Conservation (phyloP, 352 stramenopile species). For the Phytophthora aleatoria region DNA sequence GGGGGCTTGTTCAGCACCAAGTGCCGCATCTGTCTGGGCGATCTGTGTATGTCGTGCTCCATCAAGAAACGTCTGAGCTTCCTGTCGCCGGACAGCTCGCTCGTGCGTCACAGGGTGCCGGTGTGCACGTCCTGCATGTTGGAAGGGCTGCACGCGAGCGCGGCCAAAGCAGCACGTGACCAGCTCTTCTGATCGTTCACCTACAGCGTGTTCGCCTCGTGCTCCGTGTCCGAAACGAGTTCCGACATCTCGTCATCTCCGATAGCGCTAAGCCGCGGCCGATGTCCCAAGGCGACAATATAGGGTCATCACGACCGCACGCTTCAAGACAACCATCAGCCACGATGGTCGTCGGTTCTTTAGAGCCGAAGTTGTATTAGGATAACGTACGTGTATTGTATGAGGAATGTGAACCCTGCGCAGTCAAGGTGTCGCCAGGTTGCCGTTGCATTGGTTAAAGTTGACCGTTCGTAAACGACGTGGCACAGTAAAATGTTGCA, state of each 20-base stretch:
- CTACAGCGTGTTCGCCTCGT: slow-evolving; percentile 26
- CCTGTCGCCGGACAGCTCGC: slow-evolving; percentile 16
- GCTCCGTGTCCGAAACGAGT: slow-evolving; percentile 32
- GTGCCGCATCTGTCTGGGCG: slow-evolving; percentile 44
- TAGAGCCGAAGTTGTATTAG: no score
- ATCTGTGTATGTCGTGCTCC: slow-evolving; percentile 47
- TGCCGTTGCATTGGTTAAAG: no score
- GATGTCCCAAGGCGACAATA: slow-evolving; percentile 10
- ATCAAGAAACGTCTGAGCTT: slow-evolving; percentile 48
- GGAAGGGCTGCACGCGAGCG: slow-evolving; percentile 31
- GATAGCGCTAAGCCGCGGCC: slow-evolving; percentile 14
- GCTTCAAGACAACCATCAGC: no score
- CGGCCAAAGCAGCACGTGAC: slow-evolving; percentile 29
- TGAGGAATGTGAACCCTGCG: no score
- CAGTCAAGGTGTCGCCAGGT: no score
- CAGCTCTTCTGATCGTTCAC: slow-evolving; percentile 25
- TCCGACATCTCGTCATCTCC: slow-evolving; percentile 25
- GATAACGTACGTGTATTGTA: no score
- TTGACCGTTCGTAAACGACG: no score
- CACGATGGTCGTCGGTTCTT: no score
- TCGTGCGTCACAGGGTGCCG: slow-evolving; percentile 31
- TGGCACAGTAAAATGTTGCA: no score
- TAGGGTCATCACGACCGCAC: background rate
- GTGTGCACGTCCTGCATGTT: slow-evolving; percentile 35
- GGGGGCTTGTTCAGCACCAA: slow-evolving; percentile 28